These are phyloP conservation scores for Erysimum cheiri DNA, from an alignment of 441 rosid species.

Conservation along the genomic window DNA sequence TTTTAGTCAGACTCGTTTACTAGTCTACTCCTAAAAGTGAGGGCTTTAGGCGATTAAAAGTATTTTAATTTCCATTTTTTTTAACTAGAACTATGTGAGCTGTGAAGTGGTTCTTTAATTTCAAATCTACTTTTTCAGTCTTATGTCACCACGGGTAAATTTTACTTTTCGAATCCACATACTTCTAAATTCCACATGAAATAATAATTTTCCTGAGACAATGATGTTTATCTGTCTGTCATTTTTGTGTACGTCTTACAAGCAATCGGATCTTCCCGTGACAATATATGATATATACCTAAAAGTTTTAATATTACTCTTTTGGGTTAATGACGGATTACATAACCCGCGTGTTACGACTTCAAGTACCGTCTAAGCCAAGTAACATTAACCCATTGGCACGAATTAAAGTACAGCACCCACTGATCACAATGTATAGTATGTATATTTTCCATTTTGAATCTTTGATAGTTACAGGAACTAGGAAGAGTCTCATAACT, in stretches of 20 bases:
- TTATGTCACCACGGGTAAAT: background rate
- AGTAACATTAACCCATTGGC: constrained; percentile 29
- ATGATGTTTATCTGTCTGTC: constrained; percentile 35
- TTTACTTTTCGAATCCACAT: constrained; percentile 4
- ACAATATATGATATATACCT: constrained; percentile 18
- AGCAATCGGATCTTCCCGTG: constrained; percentile 11
- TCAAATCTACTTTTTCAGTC: background rate
- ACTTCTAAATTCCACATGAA: constrained; percentile 21
- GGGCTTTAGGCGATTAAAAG: constrained; percentile 2
- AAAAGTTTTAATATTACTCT: background rate
- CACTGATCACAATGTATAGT: background rate
- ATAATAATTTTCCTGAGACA: constrained; percentile 5
- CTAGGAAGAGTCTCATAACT: background rate
- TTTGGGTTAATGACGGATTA: constrained; percentile 18
- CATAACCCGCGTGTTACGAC: constrained; percentile 15
- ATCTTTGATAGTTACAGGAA: background rate
- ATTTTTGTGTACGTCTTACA: constrained; percentile 13
- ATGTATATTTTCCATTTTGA: background rate
- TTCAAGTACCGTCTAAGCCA: constrained; percentile 9
- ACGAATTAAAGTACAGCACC: constrained; percentile 11
- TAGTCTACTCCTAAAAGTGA: constrained; percentile 22
- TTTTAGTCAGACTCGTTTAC: constrained; percentile 5
- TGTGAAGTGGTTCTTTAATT: background rate
- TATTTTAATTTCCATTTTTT: background rate
- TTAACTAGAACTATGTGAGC: constrained; percentile 17